phyloP scores from a whole-genome alignment of 768 basidiomycete species.

The Xanthoconium purpureum region DNA sequence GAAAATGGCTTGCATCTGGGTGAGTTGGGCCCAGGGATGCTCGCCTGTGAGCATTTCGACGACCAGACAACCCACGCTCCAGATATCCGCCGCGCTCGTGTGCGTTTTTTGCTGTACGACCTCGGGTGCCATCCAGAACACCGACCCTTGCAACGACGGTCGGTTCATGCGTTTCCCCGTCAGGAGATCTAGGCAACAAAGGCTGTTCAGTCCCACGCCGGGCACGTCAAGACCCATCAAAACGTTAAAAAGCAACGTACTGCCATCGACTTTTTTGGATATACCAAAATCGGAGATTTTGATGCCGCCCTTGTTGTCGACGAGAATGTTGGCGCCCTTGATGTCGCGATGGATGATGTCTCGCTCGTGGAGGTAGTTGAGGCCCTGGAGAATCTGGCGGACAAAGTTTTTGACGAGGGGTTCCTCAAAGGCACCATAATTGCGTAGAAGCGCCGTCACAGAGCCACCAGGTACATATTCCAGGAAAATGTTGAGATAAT shows the following conservation, averaged over 20 bases:
- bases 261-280: constrained; percentile 95
- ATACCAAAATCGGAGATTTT: constrained; percentile 98
- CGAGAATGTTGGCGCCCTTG: constrained; percentile 97
- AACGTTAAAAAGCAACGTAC: constrained; percentile 47
- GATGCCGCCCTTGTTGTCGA: constrained; percentile 96
- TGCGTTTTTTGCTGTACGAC: constrained; percentile 95
- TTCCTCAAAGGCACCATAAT: constrained; percentile 94
- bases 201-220: constrained; percentile 33
- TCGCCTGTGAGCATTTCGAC: constrained; percentile 97
- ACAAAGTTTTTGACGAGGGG: constrained; percentile 89
- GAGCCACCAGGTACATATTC: constrained; percentile 97
- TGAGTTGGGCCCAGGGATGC: constrained; percentile 93
- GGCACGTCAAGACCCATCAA: not conserved
- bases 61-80: constrained; percentile 93
- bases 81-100: constrained; percentile 91
- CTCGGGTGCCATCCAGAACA: constrained; percentile 99
- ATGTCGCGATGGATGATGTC: constrained; percentile 98
- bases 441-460: constrained; percentile 82
- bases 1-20: constrained; percentile 99
- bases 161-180: constrained; percentile 74
- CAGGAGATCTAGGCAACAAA: constrained; percentile 34
- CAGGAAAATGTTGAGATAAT: constrained; percentile 91
- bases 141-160: constrained; percentile 93
- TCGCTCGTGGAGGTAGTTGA: constrained; percentile 87
- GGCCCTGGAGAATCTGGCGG: constrained; percentile 83